Evolutionary conservation across 2,329 filamentous ascomycete species (phyloP).

Genomic region (Fusarium sp.): DNA sequence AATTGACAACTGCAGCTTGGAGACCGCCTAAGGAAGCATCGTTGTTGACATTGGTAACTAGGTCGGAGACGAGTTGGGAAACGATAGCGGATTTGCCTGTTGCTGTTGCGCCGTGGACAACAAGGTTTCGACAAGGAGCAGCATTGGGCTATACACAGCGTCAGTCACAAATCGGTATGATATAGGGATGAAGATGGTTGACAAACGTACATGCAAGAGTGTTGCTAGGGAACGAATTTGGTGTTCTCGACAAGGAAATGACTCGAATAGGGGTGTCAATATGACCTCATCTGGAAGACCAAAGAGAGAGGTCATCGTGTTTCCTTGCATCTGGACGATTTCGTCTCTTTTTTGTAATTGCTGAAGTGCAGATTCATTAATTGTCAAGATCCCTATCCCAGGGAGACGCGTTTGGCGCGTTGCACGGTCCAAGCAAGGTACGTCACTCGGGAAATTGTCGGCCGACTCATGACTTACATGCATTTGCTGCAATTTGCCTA

Average conservation of each 20-base stretch:
- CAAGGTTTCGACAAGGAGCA: constrained; percentile 79
- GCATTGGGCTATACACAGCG: constrained; percentile 65
- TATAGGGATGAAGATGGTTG: background rate
- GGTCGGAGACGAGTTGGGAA: constrained; percentile 57
- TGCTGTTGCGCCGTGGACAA: constrained; percentile 86
- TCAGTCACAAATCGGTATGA: constrained; percentile 3
- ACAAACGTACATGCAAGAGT: constrained; percentile 62
- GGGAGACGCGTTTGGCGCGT: constrained; percentile 52
- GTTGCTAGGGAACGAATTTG: constrained; percentile 71
- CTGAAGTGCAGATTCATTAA: constrained; percentile 24
- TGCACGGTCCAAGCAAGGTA: constrained; percentile 28
- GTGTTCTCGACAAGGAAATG: constrained; percentile 69
- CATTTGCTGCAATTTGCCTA: background rate
- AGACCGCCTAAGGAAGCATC: constrained; percentile 53
- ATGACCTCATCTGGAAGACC: constrained; percentile 66
- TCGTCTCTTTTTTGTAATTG: constrained; percentile 5
- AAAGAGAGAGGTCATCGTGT: constrained; percentile 59
- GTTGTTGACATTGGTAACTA: constrained; percentile 41
- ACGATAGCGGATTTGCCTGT: constrained; percentile 87
- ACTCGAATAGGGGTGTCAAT: constrained; percentile 59
- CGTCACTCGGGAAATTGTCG: constrained; percentile 49
- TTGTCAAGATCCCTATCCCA: background rate
- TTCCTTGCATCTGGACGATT: background rate
- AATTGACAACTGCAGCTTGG: constrained; percentile 73
- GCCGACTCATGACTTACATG: constrained; percentile 21